Conservation (phyloP, 805 yeast species). For the Jamesozyma lodderae region DNA sequence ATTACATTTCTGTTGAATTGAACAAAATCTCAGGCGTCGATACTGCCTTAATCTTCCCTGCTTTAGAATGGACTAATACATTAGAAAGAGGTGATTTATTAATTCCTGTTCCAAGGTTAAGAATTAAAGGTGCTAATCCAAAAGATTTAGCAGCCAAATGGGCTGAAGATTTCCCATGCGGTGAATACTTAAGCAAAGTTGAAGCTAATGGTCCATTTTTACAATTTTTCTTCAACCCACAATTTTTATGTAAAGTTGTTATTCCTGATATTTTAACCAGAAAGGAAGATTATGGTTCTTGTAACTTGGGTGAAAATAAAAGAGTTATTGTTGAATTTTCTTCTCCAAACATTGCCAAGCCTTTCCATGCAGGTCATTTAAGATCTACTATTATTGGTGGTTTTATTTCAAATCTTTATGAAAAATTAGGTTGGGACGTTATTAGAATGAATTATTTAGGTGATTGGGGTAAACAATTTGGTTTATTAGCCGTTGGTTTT, state of each 20-base stretch:
- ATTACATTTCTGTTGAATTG: slow-evolving; percentile 76
- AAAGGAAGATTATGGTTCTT: slow-evolving; percentile 55
- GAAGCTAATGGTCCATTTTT: slow-evolving; percentile 82
- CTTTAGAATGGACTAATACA: slow-evolving; percentile 80
- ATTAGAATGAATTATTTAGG: slow-evolving; percentile 89
- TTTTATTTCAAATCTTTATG: slow-evolving; percentile 81
- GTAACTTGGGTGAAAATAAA: slow-evolving; percentile 66
- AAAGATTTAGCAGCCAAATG: slow-evolving; percentile 66
- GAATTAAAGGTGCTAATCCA: slow-evolving; percentile 75
- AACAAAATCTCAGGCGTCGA: slow-evolving; percentile 67
- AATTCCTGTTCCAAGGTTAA: slow-evolving; percentile 85
- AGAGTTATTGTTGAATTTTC: slow-evolving; percentile 80
- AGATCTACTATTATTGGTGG: slow-evolving; percentile 98
- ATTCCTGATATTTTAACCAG: slow-evolving; percentile 59
- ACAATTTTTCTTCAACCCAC: slow-evolving; percentile 75
- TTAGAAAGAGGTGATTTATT: slow-evolving; percentile 88
- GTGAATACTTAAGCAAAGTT: slow-evolving; percentile 58
- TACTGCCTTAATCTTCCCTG: slow-evolving; percentile 59
- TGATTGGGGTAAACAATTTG: slow-evolving; percentile 99
- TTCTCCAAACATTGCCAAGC: slow-evolving; percentile 97
- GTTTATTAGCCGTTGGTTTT: slow-evolving; percentile 89
- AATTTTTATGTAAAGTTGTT: slow-evolving; percentile 57
- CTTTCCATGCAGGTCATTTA: slow-evolving; percentile 98
- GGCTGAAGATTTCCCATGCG: slow-evolving; percentile 68
- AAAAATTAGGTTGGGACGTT: slow-evolving; percentile 88